A percentile compares a stretch with the other conserved stretches of the same genome.
Conservation (phyloP, 2,329 filamentous ascomycete genomes). For the Tolypocladium endophyticum region DNA sequence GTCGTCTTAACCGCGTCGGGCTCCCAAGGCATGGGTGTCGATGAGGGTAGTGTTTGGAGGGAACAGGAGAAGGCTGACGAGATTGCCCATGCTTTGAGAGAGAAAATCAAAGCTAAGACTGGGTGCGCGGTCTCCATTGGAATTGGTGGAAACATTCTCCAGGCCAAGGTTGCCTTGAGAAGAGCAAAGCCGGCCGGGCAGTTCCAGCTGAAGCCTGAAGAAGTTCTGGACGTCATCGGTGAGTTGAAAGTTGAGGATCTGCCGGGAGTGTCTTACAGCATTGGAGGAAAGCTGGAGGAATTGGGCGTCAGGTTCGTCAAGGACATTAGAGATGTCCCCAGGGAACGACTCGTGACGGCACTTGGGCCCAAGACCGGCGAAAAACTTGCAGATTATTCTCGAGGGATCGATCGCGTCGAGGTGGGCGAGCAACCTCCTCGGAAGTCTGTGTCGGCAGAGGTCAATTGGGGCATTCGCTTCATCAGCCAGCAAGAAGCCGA, state of each 20-base stretch:
- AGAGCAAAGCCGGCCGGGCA: slow-evolving; percentile 94
- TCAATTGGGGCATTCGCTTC: slow-evolving; percentile 97
- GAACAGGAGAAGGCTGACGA: slow-evolving; percentile 72
- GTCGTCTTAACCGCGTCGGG: slow-evolving; percentile 56
- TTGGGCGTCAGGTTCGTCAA: slow-evolving; percentile 73
- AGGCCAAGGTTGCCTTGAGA: slow-evolving; percentile 81
- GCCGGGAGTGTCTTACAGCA: slow-evolving; percentile 86
- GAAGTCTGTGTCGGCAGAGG: slow-evolving; percentile 93
- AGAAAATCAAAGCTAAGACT: slow-evolving; percentile 61
- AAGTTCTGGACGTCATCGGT: slow-evolving; percentile 66
- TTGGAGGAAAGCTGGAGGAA: slow-evolving; percentile 79
- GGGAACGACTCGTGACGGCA: slow-evolving; percentile 60
- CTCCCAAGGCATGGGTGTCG: slow-evolving; percentile 51
- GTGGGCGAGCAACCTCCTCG: slow-evolving; percentile 77
- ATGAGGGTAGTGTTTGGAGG: slow-evolving; percentile 59
- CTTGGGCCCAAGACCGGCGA: slow-evolving; percentile 89
- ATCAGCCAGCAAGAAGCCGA: slow-evolving; percentile 86
- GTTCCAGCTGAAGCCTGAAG: slow-evolving; percentile 74
- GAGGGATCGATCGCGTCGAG: slow-evolving; percentile 76
- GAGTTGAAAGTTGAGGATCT: slow-evolving; percentile 69
- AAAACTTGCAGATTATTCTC: slow-evolving; percentile 80
- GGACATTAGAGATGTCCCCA: slow-evolving; percentile 68
- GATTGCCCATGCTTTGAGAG: slow-evolving; percentile 54
- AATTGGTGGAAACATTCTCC: slow-evolving; percentile 80
- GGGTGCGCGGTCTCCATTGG: slow-evolving; percentile 86